A percentile compares a stretch with the other conserved stretches of the same genome.
These are phyloP conservation scores for Pilobolus umbonatus DNA, from an alignment of 192 early-diverging fungal genomes.

Conservation along the genomic window DNA sequence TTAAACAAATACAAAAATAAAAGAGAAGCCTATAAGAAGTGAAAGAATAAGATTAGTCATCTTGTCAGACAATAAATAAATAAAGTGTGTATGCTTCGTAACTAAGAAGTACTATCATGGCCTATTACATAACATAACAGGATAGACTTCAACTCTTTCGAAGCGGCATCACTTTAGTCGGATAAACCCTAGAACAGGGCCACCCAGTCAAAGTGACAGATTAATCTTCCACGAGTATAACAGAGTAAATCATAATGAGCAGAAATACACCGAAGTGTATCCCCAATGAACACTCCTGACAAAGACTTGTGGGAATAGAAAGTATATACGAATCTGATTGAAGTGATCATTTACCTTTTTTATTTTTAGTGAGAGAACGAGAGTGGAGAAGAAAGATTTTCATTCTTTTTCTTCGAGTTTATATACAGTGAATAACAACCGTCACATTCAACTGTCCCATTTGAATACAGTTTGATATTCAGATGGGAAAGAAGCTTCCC, in stretches of 20 bases:
- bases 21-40: no score
- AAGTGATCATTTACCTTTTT: not conserved
- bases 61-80: not conserved
- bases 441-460: no score
- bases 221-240: slow-evolving; percentile 33
- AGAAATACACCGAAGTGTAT: slow-evolving; percentile 9
- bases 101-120: slow-evolving; percentile 26
- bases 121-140: not conserved
- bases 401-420: not conserved
- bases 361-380: slow-evolving; percentile 1
- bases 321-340: slow-evolving; percentile 5
- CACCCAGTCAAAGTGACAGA: slow-evolving; percentile 14
- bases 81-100: slow-evolving; percentile 23
- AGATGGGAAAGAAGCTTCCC: no score
- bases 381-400: not conserved
- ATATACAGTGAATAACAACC: not conserved
- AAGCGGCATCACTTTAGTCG: slow-evolving; percentile 19
- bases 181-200: slow-evolving; percentile 23
- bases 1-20: no score
- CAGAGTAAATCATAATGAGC: slow-evolving; percentile 26
- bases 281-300: slow-evolving; percentile 22
- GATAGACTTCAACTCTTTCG: slow-evolving; percentile 30
- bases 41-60: not conserved
- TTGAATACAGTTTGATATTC: no score
- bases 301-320: slow-evolving; percentile 23